These are phyloP conservation scores for Aureobasidium uvarum DNA, from an alignment of 2,329 filamentous ascomycete genomes.

Conservation along the genomic window DNA sequence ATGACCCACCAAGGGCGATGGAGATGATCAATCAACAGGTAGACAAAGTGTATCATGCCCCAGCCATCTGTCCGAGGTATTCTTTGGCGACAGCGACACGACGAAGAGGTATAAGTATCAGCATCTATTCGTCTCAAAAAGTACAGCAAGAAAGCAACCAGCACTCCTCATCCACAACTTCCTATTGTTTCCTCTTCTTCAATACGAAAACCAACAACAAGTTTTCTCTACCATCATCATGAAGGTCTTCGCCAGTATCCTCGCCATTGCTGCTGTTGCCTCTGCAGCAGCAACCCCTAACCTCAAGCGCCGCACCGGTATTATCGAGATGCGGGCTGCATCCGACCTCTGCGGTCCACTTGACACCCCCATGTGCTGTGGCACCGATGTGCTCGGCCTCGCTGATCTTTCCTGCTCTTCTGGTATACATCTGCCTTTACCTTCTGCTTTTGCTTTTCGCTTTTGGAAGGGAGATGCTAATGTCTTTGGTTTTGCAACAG, in stretches of 20 bases:
- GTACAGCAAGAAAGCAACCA: too few species aligned
- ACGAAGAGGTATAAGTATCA: too few species aligned
- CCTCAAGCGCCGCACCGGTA: neutral
- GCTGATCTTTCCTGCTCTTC: conserved; percentile 2
- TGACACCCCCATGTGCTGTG: conserved; percentile 20
- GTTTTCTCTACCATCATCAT: neutral
- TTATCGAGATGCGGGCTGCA: neutral
- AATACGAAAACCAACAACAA: neutral
- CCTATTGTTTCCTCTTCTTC: too few species aligned
- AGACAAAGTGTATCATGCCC: too few species aligned
- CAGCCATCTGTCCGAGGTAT: too few species aligned
- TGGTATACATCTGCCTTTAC: neutral
- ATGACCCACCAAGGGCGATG: too few species aligned
- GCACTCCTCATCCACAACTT: too few species aligned
- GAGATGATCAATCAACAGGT: too few species aligned
- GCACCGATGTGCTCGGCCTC: conserved; percentile 3
- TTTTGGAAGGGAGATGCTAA: neutral
- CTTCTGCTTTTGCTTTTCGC: neutral
- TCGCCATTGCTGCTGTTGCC: neutral
- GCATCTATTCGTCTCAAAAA: too few species aligned
- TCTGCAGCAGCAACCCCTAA: conserved; percentile 1
- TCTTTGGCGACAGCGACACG: too few species aligned
- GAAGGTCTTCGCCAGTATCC: neutral
- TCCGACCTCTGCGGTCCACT: conserved; percentile 12
- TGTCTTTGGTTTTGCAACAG: neutral